A percentile compares a stretch with the other conserved stretches of the same genome.
Conservation (phyloP, 2,329 filamentous ascomycete species). For the Monilinia polystroma region DNA sequence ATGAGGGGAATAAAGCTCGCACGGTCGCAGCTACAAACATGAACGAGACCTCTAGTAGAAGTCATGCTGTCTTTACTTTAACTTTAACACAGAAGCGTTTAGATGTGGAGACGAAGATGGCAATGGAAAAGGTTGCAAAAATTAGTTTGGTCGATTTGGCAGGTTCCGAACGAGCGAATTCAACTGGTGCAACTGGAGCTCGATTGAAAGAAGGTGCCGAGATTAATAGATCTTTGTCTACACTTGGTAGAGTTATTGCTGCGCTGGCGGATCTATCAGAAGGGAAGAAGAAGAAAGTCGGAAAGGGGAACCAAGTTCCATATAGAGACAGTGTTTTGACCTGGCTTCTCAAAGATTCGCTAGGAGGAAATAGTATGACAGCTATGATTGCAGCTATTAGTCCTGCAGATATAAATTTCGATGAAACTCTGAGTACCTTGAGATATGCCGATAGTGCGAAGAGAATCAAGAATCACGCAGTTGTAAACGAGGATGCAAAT, state of each 20-base stretch:
- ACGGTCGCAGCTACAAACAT: conserved; percentile 99
- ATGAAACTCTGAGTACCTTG: conserved; percentile 92
- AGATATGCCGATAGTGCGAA: conserved; percentile 97
- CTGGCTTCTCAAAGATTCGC: conserved; percentile 93
- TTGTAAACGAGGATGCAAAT: conserved; percentile 98
- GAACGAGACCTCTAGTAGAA: conserved; percentile 99
- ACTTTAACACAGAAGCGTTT: conserved; percentile 92
- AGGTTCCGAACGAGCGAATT: conserved; percentile 95
- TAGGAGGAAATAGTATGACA: conserved; percentile 98
- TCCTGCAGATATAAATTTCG: conserved; percentile 97
- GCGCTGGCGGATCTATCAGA: conserved; percentile 88
- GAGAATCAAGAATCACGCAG: conserved; percentile 99
- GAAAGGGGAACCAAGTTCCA: conserved; percentile 73
- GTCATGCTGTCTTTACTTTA: conserved; percentile 95
- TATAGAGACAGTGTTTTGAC: conserved; percentile 97
- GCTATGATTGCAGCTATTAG: conserved; percentile 99
- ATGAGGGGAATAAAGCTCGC: conserved; percentile 97
- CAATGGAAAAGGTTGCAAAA: conserved; percentile 95
- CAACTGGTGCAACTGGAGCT: conserved; percentile 92
- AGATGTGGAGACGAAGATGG: conserved; percentile 92
- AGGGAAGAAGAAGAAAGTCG: conserved; percentile 76
- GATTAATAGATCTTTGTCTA: conserved; percentile 96
- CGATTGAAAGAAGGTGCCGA: conserved; percentile 96
- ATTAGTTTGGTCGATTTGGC: conserved; percentile 98
- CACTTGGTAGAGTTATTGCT: conserved; percentile 94